Base-by-base conservation (phyloP, 2,329 filamentous ascomycete species). In the Ascochyta lentis region DNA sequence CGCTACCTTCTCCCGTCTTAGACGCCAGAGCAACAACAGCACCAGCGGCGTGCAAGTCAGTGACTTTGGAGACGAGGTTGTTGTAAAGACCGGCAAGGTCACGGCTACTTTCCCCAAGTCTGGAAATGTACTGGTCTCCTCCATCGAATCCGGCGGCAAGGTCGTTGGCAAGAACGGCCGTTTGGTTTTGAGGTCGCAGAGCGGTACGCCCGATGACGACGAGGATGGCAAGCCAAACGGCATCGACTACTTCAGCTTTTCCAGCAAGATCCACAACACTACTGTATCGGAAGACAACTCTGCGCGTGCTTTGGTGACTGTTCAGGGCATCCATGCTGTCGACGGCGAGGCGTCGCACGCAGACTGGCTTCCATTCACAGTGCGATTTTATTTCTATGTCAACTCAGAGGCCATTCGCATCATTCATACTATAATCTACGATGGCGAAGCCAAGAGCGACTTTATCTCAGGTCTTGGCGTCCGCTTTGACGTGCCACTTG, bases 341-440 rank as follows among this genome's bases (percentile, higher is more conserved):
- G 59, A 49, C 57, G 66, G 19, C 66, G 70, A 8, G 60, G 53
- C 54, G 22, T 39, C 51, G 3, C 79, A 81, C 49, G 74, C 71
- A 2, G 73, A 80, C 15, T 86, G 82, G 82, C 73, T 87, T 1
- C 83, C 81, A 0, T 87, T 83, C 59, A 76, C 77, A 3, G 61
- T 85, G 2, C 79, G 85, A 1, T 86, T 87, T 60, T 87, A 87
- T 55, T 70, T 87, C 0, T 87, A 87, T 62, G 77, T 81, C 27
- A 77, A 82, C 57, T 86, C 85, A 0, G 80, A 84, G 40, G 78
- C 82, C 0, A 81, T 87, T 38, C 78, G 79, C 33, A 72, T 84
- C 0, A 73, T 86, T 0, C 85, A 87, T 63, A 84, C 79, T 22
- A 71, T 87, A n/a, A 70, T 85, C 2, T 86, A 81, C 47, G 83